Evolutionary conservation across 176 grass and related monocot genomes (phyloP).

Genomic region (Musa schizocarpa): DNA sequence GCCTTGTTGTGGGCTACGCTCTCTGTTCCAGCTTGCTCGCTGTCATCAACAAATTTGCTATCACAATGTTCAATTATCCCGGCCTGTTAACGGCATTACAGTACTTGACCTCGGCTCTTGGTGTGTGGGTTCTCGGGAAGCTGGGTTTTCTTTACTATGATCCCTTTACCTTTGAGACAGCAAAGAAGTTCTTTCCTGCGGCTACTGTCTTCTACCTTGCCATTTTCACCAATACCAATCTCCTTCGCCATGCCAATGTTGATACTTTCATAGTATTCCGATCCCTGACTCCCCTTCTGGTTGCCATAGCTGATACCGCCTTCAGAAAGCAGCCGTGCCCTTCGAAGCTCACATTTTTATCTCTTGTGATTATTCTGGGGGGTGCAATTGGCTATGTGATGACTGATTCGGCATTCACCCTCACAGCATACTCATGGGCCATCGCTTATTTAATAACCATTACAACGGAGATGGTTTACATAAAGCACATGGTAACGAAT

Average conservation of each 20-base stretch:
- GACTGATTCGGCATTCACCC: conserved; percentile 12
- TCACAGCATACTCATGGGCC: conserved; percentile 21
- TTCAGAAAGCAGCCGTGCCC: conserved; percentile 19
- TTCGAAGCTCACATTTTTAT: conserved; percentile 12
- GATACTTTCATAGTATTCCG: conserved; percentile 20
- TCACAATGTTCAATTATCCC: neutral
- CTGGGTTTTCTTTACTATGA: conserved; percentile 5
- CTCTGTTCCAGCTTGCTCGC: conserved; percentile 8
- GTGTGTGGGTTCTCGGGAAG: conserved; percentile 13
- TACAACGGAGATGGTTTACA: conserved; percentile 18
- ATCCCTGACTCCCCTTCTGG: conserved; percentile 8
- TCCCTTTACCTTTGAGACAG: conserved; percentile 2
- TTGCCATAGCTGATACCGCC: conserved; percentile 14
- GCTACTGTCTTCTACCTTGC: conserved; percentile 17
- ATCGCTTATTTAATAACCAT: conserved; percentile 17
- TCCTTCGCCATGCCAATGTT: conserved; percentile 15
- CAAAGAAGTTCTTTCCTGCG: conserved; percentile 18
- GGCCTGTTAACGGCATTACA: conserved; percentile 4
- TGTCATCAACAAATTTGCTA: conserved; percentile 5
- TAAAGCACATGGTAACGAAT: conserved; percentile 19
- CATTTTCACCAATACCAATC: conserved; percentile 23
- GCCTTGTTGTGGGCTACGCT: conserved; percentile 4
- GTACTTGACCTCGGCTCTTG: conserved; percentile 1
- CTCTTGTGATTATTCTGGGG: conserved; percentile 7
- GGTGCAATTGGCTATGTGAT: conserved; percentile 16